Percentiles rank a stretch among this genome's conserved stretches.
phyloP scores from a whole-genome alignment of 225 moss, liverwort and hornwort species.

The Marchantia paleacea region DNA sequence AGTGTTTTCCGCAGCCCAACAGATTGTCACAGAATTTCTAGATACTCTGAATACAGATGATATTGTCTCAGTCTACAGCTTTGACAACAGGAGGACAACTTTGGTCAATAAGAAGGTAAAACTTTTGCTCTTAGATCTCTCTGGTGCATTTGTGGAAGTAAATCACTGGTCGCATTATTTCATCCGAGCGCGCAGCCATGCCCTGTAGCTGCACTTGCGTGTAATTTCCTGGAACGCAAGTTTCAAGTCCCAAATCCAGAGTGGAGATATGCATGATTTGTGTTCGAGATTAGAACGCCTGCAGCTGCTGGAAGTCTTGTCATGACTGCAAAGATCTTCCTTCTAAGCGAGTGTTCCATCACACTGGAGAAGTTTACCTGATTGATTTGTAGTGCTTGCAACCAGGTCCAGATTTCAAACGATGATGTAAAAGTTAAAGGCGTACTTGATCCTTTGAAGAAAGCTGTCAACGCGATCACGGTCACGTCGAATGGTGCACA shows the following conservation, averaged over 20 bases:
- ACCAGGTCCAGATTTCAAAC: neutral
- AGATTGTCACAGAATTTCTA: neutral
- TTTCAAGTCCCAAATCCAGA: too few species aligned
- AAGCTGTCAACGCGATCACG: neutral
- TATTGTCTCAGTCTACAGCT: slow-evolving; percentile 10
- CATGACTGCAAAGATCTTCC: neutral
- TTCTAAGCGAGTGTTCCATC: neutral
- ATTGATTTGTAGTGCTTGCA: neutral
- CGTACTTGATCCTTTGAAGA: neutral
- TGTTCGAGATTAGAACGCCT: too few species aligned
- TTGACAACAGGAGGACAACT: neutral
- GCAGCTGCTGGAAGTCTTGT: too few species aligned
- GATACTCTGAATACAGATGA: slow-evolving; percentile 5
- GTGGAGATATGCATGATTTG: too few species aligned
- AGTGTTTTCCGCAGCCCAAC: neutral
- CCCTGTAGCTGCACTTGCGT: too few species aligned
- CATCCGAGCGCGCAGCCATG: too few species aligned
- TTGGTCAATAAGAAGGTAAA: neutral
- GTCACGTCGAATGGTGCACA: neutral
- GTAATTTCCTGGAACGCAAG: too few species aligned
- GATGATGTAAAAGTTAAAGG: neutral
- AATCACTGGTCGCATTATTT: too few species aligned
- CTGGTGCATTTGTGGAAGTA: too few species aligned
- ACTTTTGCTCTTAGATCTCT: too few species aligned
- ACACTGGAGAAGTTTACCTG: neutral